Evolutionary conservation across 2,329 filamentous ascomycete species (phyloP), one percentile per base, ranked within the genome.

Genomic region (Curvularia hawaiiensis): DNA sequence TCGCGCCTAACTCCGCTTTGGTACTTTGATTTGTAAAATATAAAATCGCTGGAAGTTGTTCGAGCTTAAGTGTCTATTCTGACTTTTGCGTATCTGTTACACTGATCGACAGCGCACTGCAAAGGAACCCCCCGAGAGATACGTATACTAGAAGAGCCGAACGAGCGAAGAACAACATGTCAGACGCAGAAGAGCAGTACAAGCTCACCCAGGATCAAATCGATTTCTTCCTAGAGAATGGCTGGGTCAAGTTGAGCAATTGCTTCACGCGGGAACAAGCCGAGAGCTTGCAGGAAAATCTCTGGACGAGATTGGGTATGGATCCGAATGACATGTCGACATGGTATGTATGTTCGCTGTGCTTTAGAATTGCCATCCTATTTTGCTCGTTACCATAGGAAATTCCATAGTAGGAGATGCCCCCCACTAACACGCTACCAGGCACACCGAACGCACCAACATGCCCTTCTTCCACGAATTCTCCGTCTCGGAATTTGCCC

Each of bases 291-390:
- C 82, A 80, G 3, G 66, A 73, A 11, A 78, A 78, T 18, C 66
- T 90, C 35, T 90, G 88, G 88, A 84, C 83, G 0, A 81, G 88
- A 10, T 80, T 90, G 5, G 87, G 85, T 26, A 87, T 89, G 82
- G 82, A 84, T 45, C 82, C 86, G 0, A 79, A 80, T 3, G 85
- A 91, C 74, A 85, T 84, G 69, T 79, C 80, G 2, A 90, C 88
- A 31, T 90, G 88, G 88, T 74, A 63, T 16, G 88, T 74, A 63
- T 16, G 18, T 31, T 49, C 22, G 16, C 20, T 38, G 8, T 26
- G 7, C 33, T 20, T 24, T 2, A 10, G 5, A 43, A 1, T 10
- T 3, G 4, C 16, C 22, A 14, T 14, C 11, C 20, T 14, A 28
- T 14, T 14, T 24, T 16, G 5, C 22, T 26, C 11, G 2, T 24